These are phyloP conservation scores for Xerocomus potaroensis DNA, from an alignment of 768 basidiomycete genomes.

Conservation along the genomic window DNA sequence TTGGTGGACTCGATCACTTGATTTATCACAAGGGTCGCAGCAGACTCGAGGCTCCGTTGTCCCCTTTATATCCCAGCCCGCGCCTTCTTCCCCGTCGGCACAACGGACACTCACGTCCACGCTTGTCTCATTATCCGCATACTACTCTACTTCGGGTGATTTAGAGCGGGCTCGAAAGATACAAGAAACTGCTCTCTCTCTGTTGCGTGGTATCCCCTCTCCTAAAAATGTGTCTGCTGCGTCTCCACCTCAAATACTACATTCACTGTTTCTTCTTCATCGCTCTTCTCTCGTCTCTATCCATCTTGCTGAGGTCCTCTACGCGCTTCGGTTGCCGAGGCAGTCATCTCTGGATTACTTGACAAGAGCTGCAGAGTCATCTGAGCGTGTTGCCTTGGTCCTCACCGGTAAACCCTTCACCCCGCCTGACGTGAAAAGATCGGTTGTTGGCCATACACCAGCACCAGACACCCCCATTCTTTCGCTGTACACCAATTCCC, in stretches of 20 bases:
- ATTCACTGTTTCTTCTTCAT: slow-evolving; percentile 63
- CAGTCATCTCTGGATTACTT: slow-evolving; percentile 53
- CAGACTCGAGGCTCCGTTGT: slow-evolving; percentile 15
- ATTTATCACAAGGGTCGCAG: slow-evolving; percentile 37
- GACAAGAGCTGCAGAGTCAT: slow-evolving; percentile 58
- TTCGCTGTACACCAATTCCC: slow-evolving; percentile 42
- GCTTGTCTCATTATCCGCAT: slow-evolving; percentile 68
- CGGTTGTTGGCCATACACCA: slow-evolving; percentile 34
- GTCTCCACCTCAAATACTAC: slow-evolving; percentile 57
- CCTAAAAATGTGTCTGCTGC: slow-evolving; percentile 40
- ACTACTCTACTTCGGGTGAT: slow-evolving; percentile 57
- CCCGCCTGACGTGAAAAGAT: slow-evolving; percentile 33
- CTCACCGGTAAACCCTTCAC: slow-evolving; percentile 42
- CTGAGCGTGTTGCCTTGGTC: slow-evolving; percentile 57
- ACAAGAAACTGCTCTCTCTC: slow-evolving; percentile 51
- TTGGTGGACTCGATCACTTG: slow-evolving; percentile 66
- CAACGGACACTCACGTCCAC: slow-evolving; percentile 60
- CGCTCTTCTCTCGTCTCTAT: slow-evolving; percentile 69
- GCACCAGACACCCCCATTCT: slow-evolving; percentile 40
- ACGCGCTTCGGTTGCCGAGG: slow-evolving; percentile 42
- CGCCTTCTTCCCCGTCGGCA: slow-evolving; percentile 54
- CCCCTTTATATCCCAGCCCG: slow-evolving; percentile 32
- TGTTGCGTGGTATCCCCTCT: slow-evolving; percentile 52
- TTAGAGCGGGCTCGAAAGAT: slow-evolving; percentile 51
- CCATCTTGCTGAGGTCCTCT: slow-evolving; percentile 69